Evolutionary conservation across 1,284 basidiomycete species (phyloP).

Genomic region (Crepidotus sp.): DNA sequence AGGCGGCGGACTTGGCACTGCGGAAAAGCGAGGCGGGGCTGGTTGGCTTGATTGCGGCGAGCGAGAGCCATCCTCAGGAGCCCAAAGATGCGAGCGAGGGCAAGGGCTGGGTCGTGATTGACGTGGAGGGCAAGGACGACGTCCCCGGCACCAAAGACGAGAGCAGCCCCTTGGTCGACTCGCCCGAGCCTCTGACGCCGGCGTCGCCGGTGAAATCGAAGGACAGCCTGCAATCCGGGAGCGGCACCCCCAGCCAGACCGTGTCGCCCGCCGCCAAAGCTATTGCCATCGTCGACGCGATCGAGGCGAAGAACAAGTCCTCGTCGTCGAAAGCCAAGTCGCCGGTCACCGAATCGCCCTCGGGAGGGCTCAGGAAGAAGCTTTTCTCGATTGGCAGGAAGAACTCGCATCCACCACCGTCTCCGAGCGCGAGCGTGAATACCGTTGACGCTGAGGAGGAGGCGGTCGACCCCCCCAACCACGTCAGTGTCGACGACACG

Average conservation of each 20-base stretch:
- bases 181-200: slow-evolving; percentile 12
- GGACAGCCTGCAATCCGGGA: slow-evolving; percentile 3
- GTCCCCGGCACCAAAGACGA: neutral
- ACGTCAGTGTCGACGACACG: slow-evolving; percentile 16
- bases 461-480: no score
- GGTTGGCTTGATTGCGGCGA: slow-evolving; percentile 26
- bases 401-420: slow-evolving; percentile 22
- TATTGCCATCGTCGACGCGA: slow-evolving; percentile 49
- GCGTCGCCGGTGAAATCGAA: slow-evolving; percentile 2
- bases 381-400: slow-evolving; percentile 34
- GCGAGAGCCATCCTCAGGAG: slow-evolving; percentile 18
- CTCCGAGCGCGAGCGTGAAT: slow-evolving; percentile 1
- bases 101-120: slow-evolving; percentile 58
- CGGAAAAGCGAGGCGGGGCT: slow-evolving; percentile 49
- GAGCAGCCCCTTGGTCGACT: neutral
- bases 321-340: slow-evolving; percentile 27
- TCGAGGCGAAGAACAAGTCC: slow-evolving; percentile 39
- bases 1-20: slow-evolving; percentile 28
- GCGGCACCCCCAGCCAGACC: slow-evolving; percentile 2
- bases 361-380: slow-evolving; percentile 24
- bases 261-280: slow-evolving; percentile 47
- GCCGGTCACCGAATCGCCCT: slow-evolving; percentile 19
- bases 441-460: neutral
- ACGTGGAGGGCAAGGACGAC: slow-evolving; percentile 37
- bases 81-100: slow-evolving; percentile 18